These are phyloP conservation scores for Jasminum sambac DNA, from an alignment of 257 asterid species.

Conservation along the genomic window DNA sequence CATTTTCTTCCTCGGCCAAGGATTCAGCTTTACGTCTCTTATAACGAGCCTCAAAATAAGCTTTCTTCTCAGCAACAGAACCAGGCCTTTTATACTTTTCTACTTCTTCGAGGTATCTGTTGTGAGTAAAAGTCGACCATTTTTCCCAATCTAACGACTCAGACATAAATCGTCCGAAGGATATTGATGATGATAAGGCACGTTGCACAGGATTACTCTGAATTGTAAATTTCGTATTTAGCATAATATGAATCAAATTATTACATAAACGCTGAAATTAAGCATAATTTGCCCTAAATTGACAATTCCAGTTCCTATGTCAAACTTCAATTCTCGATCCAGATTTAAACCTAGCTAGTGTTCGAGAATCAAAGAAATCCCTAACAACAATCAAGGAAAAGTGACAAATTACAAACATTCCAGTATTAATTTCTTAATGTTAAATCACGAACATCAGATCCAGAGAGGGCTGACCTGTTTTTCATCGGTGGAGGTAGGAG, in stretches of 20 bases:
- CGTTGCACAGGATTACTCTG: slow-evolving; percentile 70
- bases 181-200: slow-evolving; percentile 73
- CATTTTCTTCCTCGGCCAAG: slow-evolving; percentile 55
- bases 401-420: not conserved
- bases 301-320: not conserved
- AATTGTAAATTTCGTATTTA: slow-evolving; percentile 10
- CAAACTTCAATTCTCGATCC: not conserved
- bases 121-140: slow-evolving; percentile 82
- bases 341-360: not conserved
- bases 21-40: slow-evolving; percentile 71
- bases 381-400: not conserved
- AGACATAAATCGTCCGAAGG: slow-evolving; percentile 85
- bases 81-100: slow-evolving; percentile 84
- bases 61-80: slow-evolving; percentile 93
- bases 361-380: not conserved
- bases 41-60: slow-evolving; percentile 87
- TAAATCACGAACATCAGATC: not conserved
- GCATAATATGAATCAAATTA: too few relatives aligned
- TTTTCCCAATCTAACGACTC: slow-evolving; percentile 85
- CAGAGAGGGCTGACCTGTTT: slow-evolving; percentile 36
- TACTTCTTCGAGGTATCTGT: slow-evolving; percentile 78
- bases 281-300: not conserved
- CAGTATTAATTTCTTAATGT: too few relatives aligned
- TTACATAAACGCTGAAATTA: not conserved
- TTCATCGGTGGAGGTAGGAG: slow-evolving; percentile 45